Conservation (phyloP, 768 basidiomycete species). For the Phlebiopsis flavidoalba region DNA sequence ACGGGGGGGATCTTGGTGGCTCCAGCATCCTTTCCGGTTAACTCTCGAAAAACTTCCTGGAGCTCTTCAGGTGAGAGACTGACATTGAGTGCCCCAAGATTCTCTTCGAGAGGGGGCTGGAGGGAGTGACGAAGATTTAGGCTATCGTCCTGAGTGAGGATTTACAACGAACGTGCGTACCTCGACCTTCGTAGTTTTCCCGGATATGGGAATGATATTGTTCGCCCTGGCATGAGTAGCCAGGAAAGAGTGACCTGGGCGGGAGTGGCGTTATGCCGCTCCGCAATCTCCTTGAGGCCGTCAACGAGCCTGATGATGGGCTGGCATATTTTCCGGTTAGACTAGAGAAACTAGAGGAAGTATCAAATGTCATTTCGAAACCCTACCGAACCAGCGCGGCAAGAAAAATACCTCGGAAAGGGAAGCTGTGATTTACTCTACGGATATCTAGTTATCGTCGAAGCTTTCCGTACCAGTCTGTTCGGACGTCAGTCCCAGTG, state of each 20-base stretch:
- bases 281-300: slow-evolving; percentile 7
- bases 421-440: slow-evolving; percentile 1
- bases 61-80: slow-evolving; percentile 25
- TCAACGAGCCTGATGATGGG: slow-evolving; percentile 26
- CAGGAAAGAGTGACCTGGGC: slow-evolving; percentile 27
- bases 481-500: no score
- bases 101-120: slow-evolving; percentile 32
- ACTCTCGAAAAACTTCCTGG: slow-evolving; percentile 21
- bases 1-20: background rate
- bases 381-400: background rate
- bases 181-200: slow-evolving; percentile 12
- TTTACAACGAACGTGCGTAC: background rate
- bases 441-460: slow-evolving; percentile 32
- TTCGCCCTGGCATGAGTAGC: slow-evolving; percentile 21
- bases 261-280: slow-evolving; percentile 15
- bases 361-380: background rate
- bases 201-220: slow-evolving; percentile 22
- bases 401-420: background rate
- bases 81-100: slow-evolving; percentile 24
- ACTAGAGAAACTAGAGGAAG: slow-evolving; percentile 17
- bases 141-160: background rate
- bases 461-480: slow-evolving; percentile 33
- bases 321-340: slow-evolving; percentile 14
- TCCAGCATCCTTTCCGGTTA: slow-evolving; percentile 22
- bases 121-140: background rate